Conservation (phyloP, 2,329 filamentous ascomycete genomes). For the Monosporascus sp. region DNA sequence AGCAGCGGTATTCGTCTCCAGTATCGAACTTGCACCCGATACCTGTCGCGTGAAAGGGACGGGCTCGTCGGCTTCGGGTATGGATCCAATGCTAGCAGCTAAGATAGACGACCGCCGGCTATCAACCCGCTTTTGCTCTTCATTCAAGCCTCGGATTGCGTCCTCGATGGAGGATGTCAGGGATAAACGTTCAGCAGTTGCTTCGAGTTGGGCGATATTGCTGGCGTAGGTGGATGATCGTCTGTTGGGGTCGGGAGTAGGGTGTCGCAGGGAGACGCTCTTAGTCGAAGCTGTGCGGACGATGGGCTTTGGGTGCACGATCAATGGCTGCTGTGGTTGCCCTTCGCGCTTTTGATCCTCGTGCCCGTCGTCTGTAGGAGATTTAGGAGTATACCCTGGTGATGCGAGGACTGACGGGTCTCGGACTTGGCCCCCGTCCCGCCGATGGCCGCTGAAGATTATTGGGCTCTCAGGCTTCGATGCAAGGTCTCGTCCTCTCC, state of each 20-base stretch:
- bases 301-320: conserved; percentile 36
- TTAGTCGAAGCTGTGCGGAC: conserved; percentile 42
- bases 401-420: conserved; percentile 5
- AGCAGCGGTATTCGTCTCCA: conserved; percentile 63
- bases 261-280: conserved; percentile 47
- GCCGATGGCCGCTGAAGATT: conserved; percentile 4
- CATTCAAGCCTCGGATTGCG: conserved; percentile 68
- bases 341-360: not conserved
- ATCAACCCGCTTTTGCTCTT: conserved; percentile 65
- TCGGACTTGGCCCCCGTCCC: conserved; percentile 7
- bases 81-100: conserved; percentile 40
- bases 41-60: conserved; percentile 36
- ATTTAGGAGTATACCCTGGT: conserved; percentile 7
- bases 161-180: conserved; percentile 71
- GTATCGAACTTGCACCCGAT: conserved; percentile 54
- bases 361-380: conserved; percentile 1
- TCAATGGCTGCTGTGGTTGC: conserved; percentile 11
- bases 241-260: conserved; percentile 56
- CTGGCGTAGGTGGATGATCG: conserved; percentile 57
- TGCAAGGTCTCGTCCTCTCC: conserved; percentile 9
- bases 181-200: conserved; percentile 69
- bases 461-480: conserved; percentile 9
- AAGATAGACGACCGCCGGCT: conserved; percentile 60
- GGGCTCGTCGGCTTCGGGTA: conserved; percentile 23
- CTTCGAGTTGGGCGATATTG: conserved; percentile 71